Evolutionary conservation across 352 stramenopile genomes (phyloP).

Genomic region (Phytophthora macrochlamydospora): DNA sequence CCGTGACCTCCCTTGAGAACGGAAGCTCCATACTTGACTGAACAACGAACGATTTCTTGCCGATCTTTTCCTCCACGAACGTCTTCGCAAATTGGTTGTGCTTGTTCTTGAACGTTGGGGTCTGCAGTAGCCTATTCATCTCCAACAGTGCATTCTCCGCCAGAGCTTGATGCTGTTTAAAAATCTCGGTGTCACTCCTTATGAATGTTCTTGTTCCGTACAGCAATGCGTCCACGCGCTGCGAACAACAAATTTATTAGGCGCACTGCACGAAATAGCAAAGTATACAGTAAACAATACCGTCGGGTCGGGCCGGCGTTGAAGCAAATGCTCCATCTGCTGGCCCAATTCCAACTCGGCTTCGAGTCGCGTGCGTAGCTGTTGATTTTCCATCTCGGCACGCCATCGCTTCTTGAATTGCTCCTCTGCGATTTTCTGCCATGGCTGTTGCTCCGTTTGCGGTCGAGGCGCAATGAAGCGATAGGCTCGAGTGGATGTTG

Average conservation of each 20-base stretch:
- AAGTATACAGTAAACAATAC: not conserved
- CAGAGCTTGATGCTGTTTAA: constrained; percentile 4
- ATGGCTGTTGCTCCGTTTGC: constrained; percentile 1
- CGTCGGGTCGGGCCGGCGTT: constrained; percentile 12
- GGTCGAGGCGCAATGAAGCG: constrained; percentile 9
- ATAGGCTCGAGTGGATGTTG: not conserved
- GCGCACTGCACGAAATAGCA: too few species aligned
- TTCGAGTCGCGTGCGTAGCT: constrained; percentile 18
- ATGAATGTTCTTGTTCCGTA: not conserved
- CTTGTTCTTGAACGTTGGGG: too few species aligned
- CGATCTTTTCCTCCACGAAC: too few species aligned
- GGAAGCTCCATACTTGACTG: too few species aligned
- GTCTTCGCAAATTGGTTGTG: too few species aligned
- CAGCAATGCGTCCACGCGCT: not conserved
- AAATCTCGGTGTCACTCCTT: not conserved
- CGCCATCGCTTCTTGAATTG: constrained; percentile 18
- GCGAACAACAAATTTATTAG: not conserved
- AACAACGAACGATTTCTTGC: too few species aligned
- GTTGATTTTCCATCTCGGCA: constrained; percentile 20
- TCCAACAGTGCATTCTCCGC: constrained; percentile 12
- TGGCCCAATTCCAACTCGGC: constrained; percentile 8
- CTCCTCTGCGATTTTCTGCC: constrained; percentile 16
- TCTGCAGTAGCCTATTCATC: too few species aligned
- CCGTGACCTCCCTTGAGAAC: too few species aligned
- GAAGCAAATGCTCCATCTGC: constrained; percentile 10